Base-by-base conservation (phyloP, 345 rosid genomes). In the Euphorbia peplus region DNA sequence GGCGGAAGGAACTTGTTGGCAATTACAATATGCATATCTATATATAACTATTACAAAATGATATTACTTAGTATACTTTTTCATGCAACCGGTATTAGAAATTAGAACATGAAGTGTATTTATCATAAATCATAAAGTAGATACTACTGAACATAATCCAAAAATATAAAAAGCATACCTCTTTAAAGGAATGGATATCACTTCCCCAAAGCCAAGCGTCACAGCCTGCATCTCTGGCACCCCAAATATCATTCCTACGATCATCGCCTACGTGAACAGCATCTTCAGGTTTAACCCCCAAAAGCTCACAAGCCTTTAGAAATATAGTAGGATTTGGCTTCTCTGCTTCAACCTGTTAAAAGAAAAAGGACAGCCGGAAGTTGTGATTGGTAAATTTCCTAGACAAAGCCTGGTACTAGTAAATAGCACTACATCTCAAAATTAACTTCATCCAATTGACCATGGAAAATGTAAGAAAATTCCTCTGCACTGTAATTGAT, bases 181-280 rank as follows among this genome's bases (percentile, higher is more conserved):
- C 92, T 78, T 82, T 81, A 54, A 95, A 95, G 60, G 99, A 95
- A 72, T 81, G 74, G 56, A 95, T 96, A 73, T 95, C 98, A 29
- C 88, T 90, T 76, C 98, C 98, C 99, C 99, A 95, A 15, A 91
- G 90, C 99, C 99, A 95, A 70, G 93, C 99, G 64, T 95, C 96
- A 55, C 98, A 91, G 25, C 97, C 99, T 59, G 99, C 99, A 75
- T 90, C 99, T 73, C 99, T 87, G 25, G 97, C 99, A 1, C 99
- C 99, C 99, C 99, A 95, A 73, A 95, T 66, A 79, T 95, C 99
- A 41, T 95, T 95, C 77, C 99, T 86, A 22, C 99, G 96, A 72
- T 95, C 99, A 75, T 95, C 99, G 62, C 99, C 98, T 48, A 91
- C 93, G 76, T 95, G 99, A 30, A 95, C 96, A 29, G 89, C 90